Evolutionary conservation across 2,329 filamentous ascomycete genomes (phyloP), one percentile per base, ranked within the genome.

Genomic region (Pochonia chlamydosporia): DNA sequence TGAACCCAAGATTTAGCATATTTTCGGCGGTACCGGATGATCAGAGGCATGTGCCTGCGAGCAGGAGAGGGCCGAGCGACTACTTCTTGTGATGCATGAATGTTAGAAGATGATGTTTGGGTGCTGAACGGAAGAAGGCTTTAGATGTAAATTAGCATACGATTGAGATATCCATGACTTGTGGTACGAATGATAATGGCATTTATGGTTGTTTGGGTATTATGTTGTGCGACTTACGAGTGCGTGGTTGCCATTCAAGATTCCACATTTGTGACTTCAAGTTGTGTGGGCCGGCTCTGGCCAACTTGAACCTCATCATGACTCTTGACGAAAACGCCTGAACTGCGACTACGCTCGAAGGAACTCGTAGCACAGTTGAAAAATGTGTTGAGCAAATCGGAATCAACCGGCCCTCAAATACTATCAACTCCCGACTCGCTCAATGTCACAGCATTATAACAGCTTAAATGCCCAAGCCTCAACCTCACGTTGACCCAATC

Each of bases 1-100:
- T 96, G 44, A 84, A 89, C 51, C 90, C 92, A 26, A 89, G 87
- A 59, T 99, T 99, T 72, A 93, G 85, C 65, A 93, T 95, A 60
- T 95, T 95, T 73, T 85, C 82, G 25, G 89, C 89, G 26, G 89
- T 95, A n/a, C 88, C 89, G 0, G 89, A 93, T 59, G 85, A 93
- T 56, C 79, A 87, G 66, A 78, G 89, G 51, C 87, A 89, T 47
- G 85, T 92, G 8, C 89, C 89, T 2, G 82, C 85, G 10, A 87
- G 79, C 47, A 75, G 82, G 37, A 74, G 82, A 53, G 81, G 82
- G 24, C 80, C 82, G 14, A 80, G 79, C 45, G 84, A 87, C 61
- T 87, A 87, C 68, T 87, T 87, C 69, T 68, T 87, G 60, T 85
- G 54, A 67, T 56, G 56, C 59, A 23, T 20, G 7, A n/a, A 23